Conservation (phyloP, 352 stramenopile species). For the Phytophthora macrochlamydospora region DNA sequence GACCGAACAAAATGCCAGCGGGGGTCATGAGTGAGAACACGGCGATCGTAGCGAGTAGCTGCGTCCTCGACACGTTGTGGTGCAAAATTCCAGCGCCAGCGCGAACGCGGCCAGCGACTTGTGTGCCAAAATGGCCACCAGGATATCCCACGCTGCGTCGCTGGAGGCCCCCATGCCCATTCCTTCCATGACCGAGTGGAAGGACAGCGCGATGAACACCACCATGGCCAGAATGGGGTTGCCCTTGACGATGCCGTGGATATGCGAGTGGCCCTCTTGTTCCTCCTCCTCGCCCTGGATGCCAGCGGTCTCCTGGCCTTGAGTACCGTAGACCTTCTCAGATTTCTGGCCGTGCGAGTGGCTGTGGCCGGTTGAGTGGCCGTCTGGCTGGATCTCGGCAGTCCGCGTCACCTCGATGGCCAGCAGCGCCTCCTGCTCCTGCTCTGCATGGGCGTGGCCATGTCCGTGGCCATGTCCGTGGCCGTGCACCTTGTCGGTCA, state of each 20-base stretch:
- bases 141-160: conserved; percentile 71
- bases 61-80: conserved; percentile 48
- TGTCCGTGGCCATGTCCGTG: conserved; percentile 11
- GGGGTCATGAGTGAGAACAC: conserved; percentile 83
- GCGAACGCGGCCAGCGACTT: conserved; percentile 83
- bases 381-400: conserved; percentile 19
- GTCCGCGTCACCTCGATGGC: conserved; percentile 18
- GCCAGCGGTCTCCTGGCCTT: conserved; percentile 13
- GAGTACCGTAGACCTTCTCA: conserved; percentile 27
- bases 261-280: conserved; percentile 55
- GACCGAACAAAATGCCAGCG: conserved; percentile 66
- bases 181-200: conserved; percentile 88
- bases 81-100: conserved; percentile 74
- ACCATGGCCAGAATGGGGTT: conserved; percentile 72
- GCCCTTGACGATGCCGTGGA: conserved; percentile 64
- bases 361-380: background rate
- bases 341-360: conserved; percentile 18
- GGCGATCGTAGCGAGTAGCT: conserved; percentile 48
- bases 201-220: conserved; percentile 81
- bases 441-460: conserved; percentile 12
- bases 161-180: conserved; percentile 78
- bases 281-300: conserved; percentile 8
- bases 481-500: conserved; percentile 22
- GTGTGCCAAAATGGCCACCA: conserved; percentile 82
- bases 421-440: conserved; percentile 33